These are phyloP conservation scores for Handroanthus guayacan DNA, from an alignment of 257 asterid genomes.

Conservation along the genomic window DNA sequence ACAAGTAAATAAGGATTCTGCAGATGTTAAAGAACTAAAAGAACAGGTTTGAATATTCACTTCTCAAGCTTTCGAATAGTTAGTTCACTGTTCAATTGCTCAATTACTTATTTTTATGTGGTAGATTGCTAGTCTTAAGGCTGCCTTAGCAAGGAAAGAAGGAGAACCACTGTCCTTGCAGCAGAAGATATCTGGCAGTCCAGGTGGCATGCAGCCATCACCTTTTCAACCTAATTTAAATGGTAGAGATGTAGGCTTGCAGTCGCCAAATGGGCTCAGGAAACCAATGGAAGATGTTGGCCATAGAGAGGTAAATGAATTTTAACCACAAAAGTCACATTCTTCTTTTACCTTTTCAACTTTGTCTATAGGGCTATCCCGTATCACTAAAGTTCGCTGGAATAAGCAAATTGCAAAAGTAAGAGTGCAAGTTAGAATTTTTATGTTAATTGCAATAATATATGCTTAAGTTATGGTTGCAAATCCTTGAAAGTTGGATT, in stretches of 20 bases:
- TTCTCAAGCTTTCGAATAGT: background rate
- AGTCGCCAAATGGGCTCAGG: slow-evolving; percentile 55
- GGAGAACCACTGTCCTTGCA: slow-evolving; percentile 50
- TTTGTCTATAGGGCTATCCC: background rate
- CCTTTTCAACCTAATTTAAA: slow-evolving; percentile 51
- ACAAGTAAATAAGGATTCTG: slow-evolving; percentile 76
- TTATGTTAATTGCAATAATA: background rate
- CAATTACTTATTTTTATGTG: slow-evolving; percentile 18
- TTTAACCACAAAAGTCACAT: background rate
- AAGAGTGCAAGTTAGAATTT: background rate
- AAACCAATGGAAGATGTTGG: slow-evolving; percentile 77
- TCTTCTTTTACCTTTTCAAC: background rate
- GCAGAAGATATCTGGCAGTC: slow-evolving; percentile 47
- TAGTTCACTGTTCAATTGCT: slow-evolving; percentile 31
- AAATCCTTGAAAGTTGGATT: too few species aligned
- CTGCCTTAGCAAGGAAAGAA: slow-evolving; percentile 75
- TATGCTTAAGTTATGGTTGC: too few species aligned
- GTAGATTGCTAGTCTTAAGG: slow-evolving; percentile 71
- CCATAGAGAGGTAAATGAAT: slow-evolving; percentile 62
- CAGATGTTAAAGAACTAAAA: slow-evolving; percentile 92
- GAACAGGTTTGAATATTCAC: slow-evolving; percentile 64
- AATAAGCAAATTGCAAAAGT: too few species aligned
- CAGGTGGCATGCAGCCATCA: slow-evolving; percentile 43
- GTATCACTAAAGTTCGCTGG: too few species aligned
- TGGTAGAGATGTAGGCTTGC: slow-evolving; percentile 43